Percentiles rank a stretch among this genome's conserved stretches.
These are phyloP conservation scores for Debaryomycetaceae sp. DNA, from an alignment of 1,139 yeast genomes.

Conservation along the genomic window DNA sequence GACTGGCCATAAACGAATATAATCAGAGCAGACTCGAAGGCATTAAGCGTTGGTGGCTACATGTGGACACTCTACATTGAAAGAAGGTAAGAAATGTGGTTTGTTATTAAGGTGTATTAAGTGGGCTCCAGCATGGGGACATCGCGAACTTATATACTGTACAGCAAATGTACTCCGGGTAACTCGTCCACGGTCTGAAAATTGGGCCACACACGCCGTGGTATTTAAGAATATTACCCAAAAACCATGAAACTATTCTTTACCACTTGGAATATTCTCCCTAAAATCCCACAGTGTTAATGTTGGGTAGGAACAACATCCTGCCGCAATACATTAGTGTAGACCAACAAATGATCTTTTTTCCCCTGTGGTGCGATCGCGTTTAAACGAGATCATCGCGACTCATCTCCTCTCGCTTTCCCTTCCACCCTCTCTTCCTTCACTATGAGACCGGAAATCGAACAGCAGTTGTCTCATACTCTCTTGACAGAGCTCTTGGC, in stretches of 20 bases:
- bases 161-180: too few species aligned
- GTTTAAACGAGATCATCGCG: too few species aligned
- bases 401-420: too few species aligned
- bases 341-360: not conserved
- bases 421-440: not conserved
- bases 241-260: too few species aligned
- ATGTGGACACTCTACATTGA: not conserved
- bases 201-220: too few species aligned
- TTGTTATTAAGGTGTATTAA: not conserved
- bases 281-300: too few species aligned
- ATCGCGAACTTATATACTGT: too few species aligned
- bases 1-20: slow-evolving; percentile 43
- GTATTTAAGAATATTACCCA: too few species aligned
- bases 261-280: too few species aligned
- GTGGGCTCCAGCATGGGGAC: too few species aligned
- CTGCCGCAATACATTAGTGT: not conserved
- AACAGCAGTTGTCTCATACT: slow-evolving; percentile 94
- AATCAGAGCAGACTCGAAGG: slow-evolving; percentile 43
- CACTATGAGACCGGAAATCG: slow-evolving; percentile 89
- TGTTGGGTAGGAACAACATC: not conserved
- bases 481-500: slow-evolving; percentile 92
- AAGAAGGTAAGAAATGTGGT: not conserved
- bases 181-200: too few species aligned
- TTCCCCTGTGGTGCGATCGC: too few species aligned
- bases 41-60: slow-evolving; percentile 27